phyloP scores from a whole-genome alignment of 2,329 filamentous ascomycete species.

The Fusarium sp. region DNA sequence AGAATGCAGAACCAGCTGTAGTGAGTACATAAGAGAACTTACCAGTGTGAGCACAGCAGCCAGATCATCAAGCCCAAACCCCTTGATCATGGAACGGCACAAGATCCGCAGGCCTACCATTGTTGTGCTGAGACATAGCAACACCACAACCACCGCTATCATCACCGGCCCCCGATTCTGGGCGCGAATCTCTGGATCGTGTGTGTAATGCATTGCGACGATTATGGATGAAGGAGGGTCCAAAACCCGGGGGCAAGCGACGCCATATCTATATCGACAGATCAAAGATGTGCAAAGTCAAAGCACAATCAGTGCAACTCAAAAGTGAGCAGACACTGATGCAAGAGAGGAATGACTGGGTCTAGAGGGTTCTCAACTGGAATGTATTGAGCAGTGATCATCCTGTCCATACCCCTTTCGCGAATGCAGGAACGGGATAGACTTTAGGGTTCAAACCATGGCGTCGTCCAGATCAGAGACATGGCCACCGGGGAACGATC shows the following conservation, averaged over 20 bases:
- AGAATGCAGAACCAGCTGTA: background rate
- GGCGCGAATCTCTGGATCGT: background rate
- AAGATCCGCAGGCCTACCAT: conserved; percentile 21
- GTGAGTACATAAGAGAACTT: background rate
- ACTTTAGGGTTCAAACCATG: background rate
- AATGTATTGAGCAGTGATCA: background rate
- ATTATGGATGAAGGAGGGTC: background rate
- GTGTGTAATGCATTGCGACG: background rate
- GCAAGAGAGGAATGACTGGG: background rate
- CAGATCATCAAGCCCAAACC: conserved; percentile 21
- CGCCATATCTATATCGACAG: background rate
- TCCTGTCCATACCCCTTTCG: background rate
- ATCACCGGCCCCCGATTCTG: background rate
- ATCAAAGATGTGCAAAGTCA: background rate
- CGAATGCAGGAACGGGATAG: background rate
- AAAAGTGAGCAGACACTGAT: background rate
- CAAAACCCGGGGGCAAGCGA: background rate
- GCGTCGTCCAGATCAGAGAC: background rate
- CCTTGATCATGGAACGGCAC: conserved; percentile 10
- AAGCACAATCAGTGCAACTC: background rate
- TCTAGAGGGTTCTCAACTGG: background rate
- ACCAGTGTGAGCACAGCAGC: conserved; percentile 21
- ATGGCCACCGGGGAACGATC: background rate
- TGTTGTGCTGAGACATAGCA: background rate
- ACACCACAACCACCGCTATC: conserved; percentile 2